Evolutionary conservation across 2,329 filamentous ascomycete species (phyloP).

Genomic region (Colletotrichum tamarilloi): DNA sequence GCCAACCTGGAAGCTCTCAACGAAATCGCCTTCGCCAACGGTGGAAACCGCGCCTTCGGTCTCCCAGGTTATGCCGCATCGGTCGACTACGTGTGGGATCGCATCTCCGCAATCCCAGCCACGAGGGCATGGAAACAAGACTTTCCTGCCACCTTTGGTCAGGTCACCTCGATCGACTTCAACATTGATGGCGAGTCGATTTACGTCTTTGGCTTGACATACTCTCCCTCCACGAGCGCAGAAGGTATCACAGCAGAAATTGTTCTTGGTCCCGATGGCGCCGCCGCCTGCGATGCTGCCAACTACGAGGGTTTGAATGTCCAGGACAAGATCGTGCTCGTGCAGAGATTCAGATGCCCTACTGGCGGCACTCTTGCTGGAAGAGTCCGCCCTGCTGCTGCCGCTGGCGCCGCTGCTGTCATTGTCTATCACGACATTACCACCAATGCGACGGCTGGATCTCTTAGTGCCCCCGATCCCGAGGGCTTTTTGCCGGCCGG

Average conservation of each 20-base stretch:
- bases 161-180: conserved; percentile 32
- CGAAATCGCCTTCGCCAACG: conserved; percentile 58
- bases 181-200: conserved; percentile 40
- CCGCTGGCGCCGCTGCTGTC: conserved; percentile 44
- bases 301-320: conserved; percentile 43
- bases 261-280: conserved; percentile 42
- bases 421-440: conserved; percentile 46
- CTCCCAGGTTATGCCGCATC: conserved; percentile 48
- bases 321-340: conserved; percentile 46
- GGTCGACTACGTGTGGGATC: conserved; percentile 43
- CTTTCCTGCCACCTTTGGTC: conserved; percentile 51
- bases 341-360: conserved; percentile 46
- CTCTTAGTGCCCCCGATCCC: conserved; percentile 41
- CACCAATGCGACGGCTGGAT: conserved; percentile 46
- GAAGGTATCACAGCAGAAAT: conserved; percentile 52
- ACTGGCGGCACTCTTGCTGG: conserved; percentile 47
- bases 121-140: conserved; percentile 52
- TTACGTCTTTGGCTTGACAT: conserved; percentile 51
- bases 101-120: conserved; percentile 42
- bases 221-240: conserved; percentile 58
- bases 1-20: conserved; percentile 58
- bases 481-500: conserved; percentile 44
- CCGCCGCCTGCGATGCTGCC: conserved; percentile 39
- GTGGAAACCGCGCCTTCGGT: conserved; percentile 51
- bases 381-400: conserved; percentile 42